Evolutionary conservation across 768 basidiomycete species (phyloP), one percentile per base, ranked within the genome.

Genomic region (Lyophyllum shimeji): DNA sequence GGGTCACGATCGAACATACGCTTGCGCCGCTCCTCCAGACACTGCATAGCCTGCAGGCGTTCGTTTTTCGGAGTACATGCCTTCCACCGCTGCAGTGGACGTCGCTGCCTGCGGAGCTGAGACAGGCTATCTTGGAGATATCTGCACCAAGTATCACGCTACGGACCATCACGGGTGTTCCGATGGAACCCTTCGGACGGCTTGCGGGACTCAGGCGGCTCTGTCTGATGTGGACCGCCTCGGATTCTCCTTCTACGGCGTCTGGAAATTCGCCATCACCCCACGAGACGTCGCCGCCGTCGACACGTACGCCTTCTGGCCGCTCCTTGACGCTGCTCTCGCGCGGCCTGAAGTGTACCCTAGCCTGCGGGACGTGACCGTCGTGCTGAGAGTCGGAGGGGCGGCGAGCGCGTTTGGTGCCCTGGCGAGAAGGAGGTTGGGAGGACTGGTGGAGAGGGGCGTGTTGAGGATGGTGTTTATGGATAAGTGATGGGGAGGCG

Each of bases 261-360:
- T 60, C 47, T 60, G 60, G 60, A 57, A 52, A 27, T 60, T 60
- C 24, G 53, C 60, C 13, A 55, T 58, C 44, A 60, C 60, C 2
- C 42, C 33, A 23, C 57, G 60, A 15, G 60, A 60, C 45, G 44
- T 29, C 31, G 37, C 55, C 18, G 29, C 46, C 37, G 39, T 60
- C 13, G 51, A 52, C 37, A 31, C 49, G 29, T 60, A 60, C 29
- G 47, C 52, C 9, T 43, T 60, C 33, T 60, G 60, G 60, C 57
- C 48, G 18, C 29, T 15, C 2, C 25, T 60, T 2, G 57, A 60
- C 31, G 15, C 25, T 23, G 56, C 57, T 2, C 42, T 58, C 21
- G 46, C 57, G n/a, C n/a, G n/a, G n/a, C n/a, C n/a, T 7, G 18
- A 20, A 29, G 52, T 55, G 11, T 60, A 39, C 39, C 17, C 42